Conservation (phyloP, 768 basidiomycete species). For the Phanerochaete carnosa region DNA sequence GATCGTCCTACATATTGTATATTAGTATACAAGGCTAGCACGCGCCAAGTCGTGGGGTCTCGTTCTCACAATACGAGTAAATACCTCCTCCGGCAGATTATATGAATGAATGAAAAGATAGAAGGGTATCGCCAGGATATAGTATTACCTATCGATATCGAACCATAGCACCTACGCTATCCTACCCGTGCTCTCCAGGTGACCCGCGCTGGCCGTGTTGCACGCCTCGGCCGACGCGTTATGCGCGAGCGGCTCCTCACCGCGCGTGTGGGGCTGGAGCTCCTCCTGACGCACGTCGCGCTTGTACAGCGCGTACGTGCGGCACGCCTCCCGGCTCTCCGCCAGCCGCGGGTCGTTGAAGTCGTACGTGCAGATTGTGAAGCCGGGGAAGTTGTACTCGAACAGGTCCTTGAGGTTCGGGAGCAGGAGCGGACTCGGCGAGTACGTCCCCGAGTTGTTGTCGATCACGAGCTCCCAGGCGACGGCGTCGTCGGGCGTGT, state of each 20-base stretch:
- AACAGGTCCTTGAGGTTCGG: conserved; percentile 59
- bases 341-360: conserved; percentile 52
- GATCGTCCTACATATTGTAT: not conserved
- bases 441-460: conserved; percentile 84
- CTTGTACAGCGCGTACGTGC: conserved; percentile 57
- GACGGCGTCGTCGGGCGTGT: conserved; percentile 48
- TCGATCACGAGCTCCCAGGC: conserved; percentile 83
- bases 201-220: not conserved
- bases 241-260: conserved; percentile 34
- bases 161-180: not conserved
- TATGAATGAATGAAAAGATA: not conserved
- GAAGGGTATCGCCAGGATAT: not conserved
- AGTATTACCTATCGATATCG: not conserved
- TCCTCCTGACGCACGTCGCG: conserved; percentile 61
- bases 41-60: not conserved
- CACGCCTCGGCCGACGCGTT: not conserved
- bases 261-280: conserved; percentile 57
- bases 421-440: conserved; percentile 63
- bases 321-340: conserved; percentile 62
- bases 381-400: conserved; percentile 71
- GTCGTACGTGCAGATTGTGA: conserved; percentile 52
- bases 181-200: not conserved
- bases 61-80: not conserved
- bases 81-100: not conserved
- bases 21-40: not conserved